Percentiles rank a stretch among this genome's conserved stretches.
phyloP scores from a whole-genome alignment of 768 basidiomycete genomes.

The Cyclocybe cylindracea region DNA sequence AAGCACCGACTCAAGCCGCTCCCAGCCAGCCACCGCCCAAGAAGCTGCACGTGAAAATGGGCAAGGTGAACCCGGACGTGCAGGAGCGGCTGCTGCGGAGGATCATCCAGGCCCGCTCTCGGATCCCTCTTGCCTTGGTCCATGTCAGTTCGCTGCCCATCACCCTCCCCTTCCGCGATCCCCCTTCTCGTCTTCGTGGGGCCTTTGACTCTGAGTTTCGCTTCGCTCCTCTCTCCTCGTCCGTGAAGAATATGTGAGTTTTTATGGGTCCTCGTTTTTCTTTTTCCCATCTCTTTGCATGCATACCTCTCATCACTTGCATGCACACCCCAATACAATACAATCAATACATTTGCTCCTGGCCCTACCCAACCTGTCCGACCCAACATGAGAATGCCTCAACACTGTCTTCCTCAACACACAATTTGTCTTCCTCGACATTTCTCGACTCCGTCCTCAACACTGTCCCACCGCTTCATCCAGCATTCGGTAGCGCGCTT shows the following conservation, averaged over 20 bases:
- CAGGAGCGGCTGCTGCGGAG: constrained; percentile 25
- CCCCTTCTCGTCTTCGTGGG: background rate
- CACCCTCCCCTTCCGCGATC: background rate
- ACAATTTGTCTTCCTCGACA: no score
- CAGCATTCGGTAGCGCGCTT: no score
- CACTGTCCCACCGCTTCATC: no score
- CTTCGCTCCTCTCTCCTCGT: background rate
- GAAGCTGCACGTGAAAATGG: constrained; percentile 3
- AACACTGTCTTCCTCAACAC: background rate
- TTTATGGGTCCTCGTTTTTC: constrained; percentile 12
- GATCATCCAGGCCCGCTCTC: constrained; percentile 15
- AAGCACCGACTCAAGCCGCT: background rate
- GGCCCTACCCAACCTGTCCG: background rate
- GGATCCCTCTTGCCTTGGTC: background rate
- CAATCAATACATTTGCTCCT: background rate
- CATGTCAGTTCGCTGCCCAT: constrained; percentile 8
- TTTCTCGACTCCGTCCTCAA: no score
- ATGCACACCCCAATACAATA: no score
- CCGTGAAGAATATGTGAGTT: constrained; percentile 13
- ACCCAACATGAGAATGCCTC: background rate
- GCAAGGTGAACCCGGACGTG: constrained; percentile 17
- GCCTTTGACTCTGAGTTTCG: no score
- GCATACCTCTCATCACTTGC: background rate
- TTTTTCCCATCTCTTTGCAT: constrained; percentile 16
- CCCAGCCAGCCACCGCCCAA: background rate